A percentile compares a stretch with the other conserved stretches of the same genome.
These are phyloP conservation scores for Sporodiniella umbellata DNA, from an alignment of 371 early-diverging fungal species.

Conservation along the genomic window DNA sequence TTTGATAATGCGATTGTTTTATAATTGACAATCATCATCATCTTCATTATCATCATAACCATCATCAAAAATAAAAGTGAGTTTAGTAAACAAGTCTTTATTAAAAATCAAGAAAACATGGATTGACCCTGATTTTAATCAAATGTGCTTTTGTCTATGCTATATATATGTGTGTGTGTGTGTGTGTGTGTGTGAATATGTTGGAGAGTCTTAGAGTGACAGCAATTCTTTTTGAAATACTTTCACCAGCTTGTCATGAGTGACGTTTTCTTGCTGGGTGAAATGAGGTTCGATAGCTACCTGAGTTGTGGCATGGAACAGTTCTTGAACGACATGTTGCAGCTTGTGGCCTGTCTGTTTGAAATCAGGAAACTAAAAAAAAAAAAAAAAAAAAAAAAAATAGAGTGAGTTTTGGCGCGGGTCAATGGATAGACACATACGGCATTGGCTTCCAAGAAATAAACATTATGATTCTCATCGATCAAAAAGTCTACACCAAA, in stretches of 20 bases:
- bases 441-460: conserved; percentile 70
- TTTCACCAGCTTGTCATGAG: conserved; percentile 28
- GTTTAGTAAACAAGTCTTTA: no score
- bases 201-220: conserved; percentile 10
- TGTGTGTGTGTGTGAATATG: no score
- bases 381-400: background rate
- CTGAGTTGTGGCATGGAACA: conserved; percentile 55
- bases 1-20: no score
- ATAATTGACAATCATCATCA: background rate
- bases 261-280: conserved; percentile 6
- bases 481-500: conserved; percentile 74
- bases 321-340: conserved; percentile 54
- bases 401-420: background rate
- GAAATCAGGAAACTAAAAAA: conserved; percentile 65
- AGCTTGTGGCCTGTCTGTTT: conserved; percentile 65
- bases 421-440: conserved; percentile 27
- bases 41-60: background rate
- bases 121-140: no score
- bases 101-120: no score
- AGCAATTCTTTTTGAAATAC: conserved; percentile 40
- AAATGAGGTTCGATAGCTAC: conserved; percentile 49
- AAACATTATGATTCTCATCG: conserved; percentile 50
- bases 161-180: no score
- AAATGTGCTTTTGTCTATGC: no score
- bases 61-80: no score